phyloP scores from a whole-genome alignment of 352 stramenopile species.

The Pythium coloratum region DNA sequence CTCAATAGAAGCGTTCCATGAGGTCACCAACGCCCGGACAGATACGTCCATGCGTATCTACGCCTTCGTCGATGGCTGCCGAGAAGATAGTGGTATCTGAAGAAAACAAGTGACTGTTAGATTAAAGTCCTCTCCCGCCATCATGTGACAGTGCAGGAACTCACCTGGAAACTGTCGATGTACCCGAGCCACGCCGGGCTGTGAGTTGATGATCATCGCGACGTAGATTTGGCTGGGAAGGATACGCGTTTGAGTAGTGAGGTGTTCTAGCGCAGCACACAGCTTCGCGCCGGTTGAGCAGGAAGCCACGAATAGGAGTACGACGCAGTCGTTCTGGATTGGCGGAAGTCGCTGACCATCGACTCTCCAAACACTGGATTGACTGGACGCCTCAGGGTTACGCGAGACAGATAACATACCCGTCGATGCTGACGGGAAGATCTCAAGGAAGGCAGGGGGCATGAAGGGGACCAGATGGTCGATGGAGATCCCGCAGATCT shows the following conservation, averaged over 20 bases:
- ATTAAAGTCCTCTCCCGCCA: too few relatives aligned
- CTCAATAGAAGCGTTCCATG: conserved; percentile 38
- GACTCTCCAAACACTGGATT: conserved; percentile 18
- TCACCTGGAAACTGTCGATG: conserved; percentile 47
- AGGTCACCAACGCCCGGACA: conserved; percentile 42
- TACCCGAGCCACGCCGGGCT: conserved; percentile 43
- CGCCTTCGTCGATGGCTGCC: conserved; percentile 41
- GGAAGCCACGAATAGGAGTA: conserved; percentile 44
- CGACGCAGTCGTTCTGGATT: conserved; percentile 13
- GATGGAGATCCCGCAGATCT: conserved; percentile 33
- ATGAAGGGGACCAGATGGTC: conserved; percentile 23
- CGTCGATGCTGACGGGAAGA: conserved; percentile 27
- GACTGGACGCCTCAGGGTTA: neutral
- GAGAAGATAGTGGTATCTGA: conserved; percentile 44
- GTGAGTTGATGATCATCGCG: conserved; percentile 45
- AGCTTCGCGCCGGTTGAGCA: conserved; percentile 48
- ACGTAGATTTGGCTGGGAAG: conserved; percentile 50
- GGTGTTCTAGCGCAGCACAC: conserved; percentile 40
- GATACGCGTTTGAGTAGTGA: conserved; percentile 34
- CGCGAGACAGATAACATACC: conserved; percentile 16
- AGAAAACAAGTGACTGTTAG: neutral
- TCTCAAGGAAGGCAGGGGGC: conserved; percentile 29
- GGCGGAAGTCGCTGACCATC: conserved; percentile 30
- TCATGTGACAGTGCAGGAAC: neutral
- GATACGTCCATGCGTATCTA: conserved; percentile 40